Base-by-base conservation (phyloP, 768 basidiomycete species). In the Leccinum fibrillosum region DNA sequence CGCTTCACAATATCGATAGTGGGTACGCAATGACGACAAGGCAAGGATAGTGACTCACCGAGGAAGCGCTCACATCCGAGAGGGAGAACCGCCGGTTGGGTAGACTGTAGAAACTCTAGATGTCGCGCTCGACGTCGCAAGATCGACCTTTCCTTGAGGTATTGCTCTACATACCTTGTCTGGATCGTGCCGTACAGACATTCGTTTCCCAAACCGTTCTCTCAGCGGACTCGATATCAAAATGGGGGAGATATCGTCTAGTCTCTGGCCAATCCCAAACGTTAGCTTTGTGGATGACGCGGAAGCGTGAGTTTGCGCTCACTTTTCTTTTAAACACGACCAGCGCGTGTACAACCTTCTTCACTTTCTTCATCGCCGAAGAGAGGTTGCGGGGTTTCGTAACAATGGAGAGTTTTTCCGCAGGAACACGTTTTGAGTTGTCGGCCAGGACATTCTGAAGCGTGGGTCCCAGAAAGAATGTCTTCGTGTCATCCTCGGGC, bases 71-170 rank as follows among this genome's bases (percentile, higher is more conserved):
- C 34, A 61, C 35, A 25, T 71, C 71, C 2, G 69, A 64, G 11
- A 71, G n/a, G 10, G 71, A 73, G 25, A 71, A 69, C n/a, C 62
- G 67, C 45, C 71, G 64, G 12, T 71, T 71, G 13, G 69, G 69
- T 7, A 72, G 48, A 25, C 60, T 72, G 44, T 71, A 71, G 50
- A 71, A 71, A 53, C 53, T 45, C 64, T 69, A 42, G 15, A 51
- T 4, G 44, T 39, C 34, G 49, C 30, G 30, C 39, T 50, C 45
- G 37, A 21, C 26, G n/a, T 57, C 30, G 15, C 10, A 15, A 21
- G 15, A 5, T 47, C 23, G 7, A n/a, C 25, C 8, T 34, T 26
- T 2, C 23, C 9, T 13, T 35, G 21, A 9, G 28, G 30, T 5
- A 17, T 17, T 13, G 28, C 19, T 30, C 23, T 13, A 65, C 71